Evolutionary conservation across 345 rosid species (phyloP).

Genomic region (Ceriops decandra): DNA sequence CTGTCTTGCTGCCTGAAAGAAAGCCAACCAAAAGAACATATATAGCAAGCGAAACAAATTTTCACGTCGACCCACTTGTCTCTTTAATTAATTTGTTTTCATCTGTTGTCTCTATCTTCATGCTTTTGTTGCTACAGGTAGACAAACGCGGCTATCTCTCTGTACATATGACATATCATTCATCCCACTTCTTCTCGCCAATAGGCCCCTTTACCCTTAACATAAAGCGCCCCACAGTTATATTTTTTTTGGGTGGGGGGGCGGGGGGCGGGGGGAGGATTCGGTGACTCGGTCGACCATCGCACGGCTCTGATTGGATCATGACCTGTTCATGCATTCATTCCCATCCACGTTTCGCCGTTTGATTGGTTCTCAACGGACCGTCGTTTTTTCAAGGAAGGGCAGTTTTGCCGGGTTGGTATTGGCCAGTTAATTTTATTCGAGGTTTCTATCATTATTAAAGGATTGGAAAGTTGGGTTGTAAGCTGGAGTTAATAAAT

Average conservation of each 20-base stretch:
- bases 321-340: neutral
- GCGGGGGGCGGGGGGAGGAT: neutral
- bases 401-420: no score
- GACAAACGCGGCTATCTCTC: neutral
- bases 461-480: neutral
- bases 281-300: slow-evolving; percentile 3
- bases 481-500: neutral
- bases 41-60: neutral
- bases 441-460: no score
- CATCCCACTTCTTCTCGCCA: no score
- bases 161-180: no score
- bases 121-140: neutral
- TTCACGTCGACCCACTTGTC: neutral
- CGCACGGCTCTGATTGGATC: slow-evolving; percentile 24
- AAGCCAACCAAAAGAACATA: neutral
- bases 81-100: neutral
- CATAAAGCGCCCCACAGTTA: neutral
- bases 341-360: neutral
- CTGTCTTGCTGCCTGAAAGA: neutral
- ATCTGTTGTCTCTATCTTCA: neutral
- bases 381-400: neutral
- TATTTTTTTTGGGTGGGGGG: no score
- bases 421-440: no score
- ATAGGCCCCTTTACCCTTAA: neutral
- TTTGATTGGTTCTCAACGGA: no score